Percentiles rank a stretch among this genome's conserved stretches.
phyloP scores from a whole-genome alignment of 1,284 basidiomycete genomes.

The Tilletiopsis washingtonensis region DNA sequence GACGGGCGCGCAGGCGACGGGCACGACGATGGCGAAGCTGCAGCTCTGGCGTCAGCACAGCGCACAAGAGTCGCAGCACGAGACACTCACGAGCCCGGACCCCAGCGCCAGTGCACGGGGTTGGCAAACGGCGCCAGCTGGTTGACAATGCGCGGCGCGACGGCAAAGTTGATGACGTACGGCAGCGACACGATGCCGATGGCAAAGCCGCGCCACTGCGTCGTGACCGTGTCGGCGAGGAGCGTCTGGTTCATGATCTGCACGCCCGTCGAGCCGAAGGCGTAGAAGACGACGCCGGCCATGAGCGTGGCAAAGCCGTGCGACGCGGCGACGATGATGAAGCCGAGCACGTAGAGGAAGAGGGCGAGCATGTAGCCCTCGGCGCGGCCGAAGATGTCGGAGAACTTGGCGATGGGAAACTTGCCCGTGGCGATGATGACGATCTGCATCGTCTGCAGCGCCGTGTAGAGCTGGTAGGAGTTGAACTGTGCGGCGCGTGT shows the following conservation, averaged over 20 bases:
- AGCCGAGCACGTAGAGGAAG: constrained; percentile 38
- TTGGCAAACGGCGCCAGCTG: neutral
- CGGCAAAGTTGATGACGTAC: constrained; percentile 41
- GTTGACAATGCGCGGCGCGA: constrained; percentile 14
- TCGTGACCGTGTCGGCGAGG: constrained; percentile 40
- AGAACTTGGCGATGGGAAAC: constrained; percentile 43
- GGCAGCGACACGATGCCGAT: constrained; percentile 40
- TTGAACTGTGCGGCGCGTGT: constrained; percentile 19
- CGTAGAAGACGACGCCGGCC: constrained; percentile 38
- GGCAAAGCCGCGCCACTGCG: constrained; percentile 35
- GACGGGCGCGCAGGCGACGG: constrained; percentile 35
- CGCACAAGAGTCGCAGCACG: no score
- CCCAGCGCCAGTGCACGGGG: constrained; percentile 38
- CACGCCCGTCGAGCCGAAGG: constrained; percentile 40
- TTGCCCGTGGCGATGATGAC: constrained; percentile 44
- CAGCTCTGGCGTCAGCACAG: no score
- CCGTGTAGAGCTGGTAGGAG: constrained; percentile 18
- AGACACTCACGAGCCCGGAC: no score
- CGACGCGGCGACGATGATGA: constrained; percentile 36
- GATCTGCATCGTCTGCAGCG: constrained; percentile 28
- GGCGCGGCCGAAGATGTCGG: constrained; percentile 44
- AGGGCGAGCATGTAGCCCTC: constrained; percentile 32
- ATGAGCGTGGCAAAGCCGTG: constrained; percentile 19
- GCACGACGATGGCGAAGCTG: constrained; percentile 36
- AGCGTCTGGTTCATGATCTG: constrained; percentile 46